These are phyloP conservation scores for Blastobotrys arbuscula DNA, from an alignment of 1,139 yeast species.

Conservation along the genomic window DNA sequence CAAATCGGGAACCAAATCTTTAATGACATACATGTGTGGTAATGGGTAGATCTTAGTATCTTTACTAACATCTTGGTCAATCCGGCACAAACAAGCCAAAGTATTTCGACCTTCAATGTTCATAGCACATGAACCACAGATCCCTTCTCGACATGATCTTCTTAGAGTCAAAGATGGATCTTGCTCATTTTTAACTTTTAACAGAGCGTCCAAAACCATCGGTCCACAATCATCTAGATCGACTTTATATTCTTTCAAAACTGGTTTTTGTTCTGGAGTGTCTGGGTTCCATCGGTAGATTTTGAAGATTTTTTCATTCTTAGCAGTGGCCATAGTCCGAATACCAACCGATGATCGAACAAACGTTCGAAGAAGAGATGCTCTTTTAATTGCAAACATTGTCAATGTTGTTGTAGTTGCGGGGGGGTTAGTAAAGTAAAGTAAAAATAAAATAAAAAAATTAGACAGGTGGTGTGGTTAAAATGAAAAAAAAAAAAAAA, in stretches of 20 bases:
- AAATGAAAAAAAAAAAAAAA: neutral
- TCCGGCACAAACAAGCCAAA: constrained; percentile 91
- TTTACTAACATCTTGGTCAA: constrained; percentile 70
- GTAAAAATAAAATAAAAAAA: too few relatives aligned
- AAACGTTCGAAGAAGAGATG: neutral
- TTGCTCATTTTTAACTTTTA: constrained; percentile 93
- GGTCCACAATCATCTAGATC: constrained; percentile 95
- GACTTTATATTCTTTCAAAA: constrained; percentile 72
- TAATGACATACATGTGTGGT: constrained; percentile 97
- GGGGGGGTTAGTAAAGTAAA: neutral
- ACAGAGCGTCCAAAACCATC: constrained; percentile 91
- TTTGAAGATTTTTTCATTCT: constrained; percentile 75
- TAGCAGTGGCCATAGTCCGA: constrained; percentile 25
- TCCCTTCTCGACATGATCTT: constrained; percentile 99
- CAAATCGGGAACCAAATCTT: constrained; percentile 96
- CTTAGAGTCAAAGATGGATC: constrained; percentile 94
- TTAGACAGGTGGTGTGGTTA: neutral
- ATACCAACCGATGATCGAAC: neutral
- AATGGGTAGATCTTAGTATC: constrained; percentile 89
- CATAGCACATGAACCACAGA: constrained; percentile 99
- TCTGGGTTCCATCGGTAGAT: constrained; percentile 99
- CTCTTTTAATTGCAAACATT: neutral
- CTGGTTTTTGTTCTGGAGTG: constrained; percentile 88
- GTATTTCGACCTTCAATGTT: constrained; percentile 97
- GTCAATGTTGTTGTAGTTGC: neutral